Percentiles rank a stretch among this genome's conserved stretches.
Conservation (phyloP, 441 rosid genomes). For the Jatropha podagrica region DNA sequence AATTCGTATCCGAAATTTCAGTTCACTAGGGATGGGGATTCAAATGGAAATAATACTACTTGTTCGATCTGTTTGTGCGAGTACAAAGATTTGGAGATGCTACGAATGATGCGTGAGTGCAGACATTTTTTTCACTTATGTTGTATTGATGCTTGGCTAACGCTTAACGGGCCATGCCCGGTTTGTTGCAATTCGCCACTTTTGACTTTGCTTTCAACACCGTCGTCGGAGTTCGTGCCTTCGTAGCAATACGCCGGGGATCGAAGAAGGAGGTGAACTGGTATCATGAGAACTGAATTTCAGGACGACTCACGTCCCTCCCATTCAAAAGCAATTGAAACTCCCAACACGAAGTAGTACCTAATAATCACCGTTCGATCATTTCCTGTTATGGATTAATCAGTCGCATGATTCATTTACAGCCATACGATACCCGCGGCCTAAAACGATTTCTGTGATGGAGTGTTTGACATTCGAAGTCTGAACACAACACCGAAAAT, state of each 20-base stretch:
- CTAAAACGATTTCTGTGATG: no score
- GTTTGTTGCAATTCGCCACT: constrained; percentile 96
- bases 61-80: constrained; percentile 92
- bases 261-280: constrained; percentile 66
- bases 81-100: constrained; percentile 87
- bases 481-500: not conserved
- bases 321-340: no score
- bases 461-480: not conserved
- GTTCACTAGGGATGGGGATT: constrained; percentile 40
- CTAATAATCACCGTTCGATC: no score
- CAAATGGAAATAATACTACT: constrained; percentile 30
- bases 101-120: constrained; percentile 98
- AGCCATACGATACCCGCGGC: constrained; percentile 5
- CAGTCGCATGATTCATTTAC: not conserved
- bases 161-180: constrained; percentile 93
- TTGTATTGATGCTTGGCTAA: constrained; percentile 91
- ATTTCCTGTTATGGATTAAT: not conserved
- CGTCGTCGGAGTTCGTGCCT: constrained; percentile 88
- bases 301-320: no score
- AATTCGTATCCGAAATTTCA: constrained; percentile 85
- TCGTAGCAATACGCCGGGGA: constrained; percentile 86
- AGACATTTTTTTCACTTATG: constrained; percentile 72
- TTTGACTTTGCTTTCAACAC: constrained; percentile 90
- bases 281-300: no score
- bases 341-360: no score